Evolutionary conservation across 768 basidiomycete species (phyloP).

Genomic region (Hypholoma fasciculare): DNA sequence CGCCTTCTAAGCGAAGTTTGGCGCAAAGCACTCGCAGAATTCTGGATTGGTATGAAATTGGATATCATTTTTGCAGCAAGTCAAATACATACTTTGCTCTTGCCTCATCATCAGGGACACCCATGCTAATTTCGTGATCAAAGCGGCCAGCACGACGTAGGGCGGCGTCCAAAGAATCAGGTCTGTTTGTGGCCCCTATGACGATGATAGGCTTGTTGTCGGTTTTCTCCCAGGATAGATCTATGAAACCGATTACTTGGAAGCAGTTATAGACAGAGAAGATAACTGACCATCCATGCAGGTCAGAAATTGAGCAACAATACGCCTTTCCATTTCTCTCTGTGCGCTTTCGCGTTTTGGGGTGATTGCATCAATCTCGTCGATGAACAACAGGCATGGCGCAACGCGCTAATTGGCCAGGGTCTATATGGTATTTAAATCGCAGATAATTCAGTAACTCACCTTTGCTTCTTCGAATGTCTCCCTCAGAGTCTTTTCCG

Average conservation of each 20-base stretch:
- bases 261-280: background rate
- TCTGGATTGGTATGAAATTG: slow-evolving; percentile 39
- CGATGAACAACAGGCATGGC: slow-evolving; percentile 93
- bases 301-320: slow-evolving; percentile 95
- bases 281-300: slow-evolving; percentile 90
- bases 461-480: slow-evolving; percentile 98
- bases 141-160: slow-evolving; percentile 92
- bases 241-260: slow-evolving; percentile 36
- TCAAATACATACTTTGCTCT: slow-evolving; percentile 72
- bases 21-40: slow-evolving; percentile 85
- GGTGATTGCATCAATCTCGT: slow-evolving; percentile 97
- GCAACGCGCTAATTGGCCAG: slow-evolving; percentile 64
- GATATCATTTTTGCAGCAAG: background rate
- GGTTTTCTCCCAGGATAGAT: slow-evolving; percentile 93
- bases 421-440: background rate
- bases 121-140: slow-evolving; percentile 97
- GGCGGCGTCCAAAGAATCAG: slow-evolving; percentile 93
- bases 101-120: slow-evolving; percentile 90
- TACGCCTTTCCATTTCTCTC: slow-evolving; percentile 96
- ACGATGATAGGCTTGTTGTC: slow-evolving; percentile 92
- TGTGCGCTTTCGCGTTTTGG: slow-evolving; percentile 98
- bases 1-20: slow-evolving; percentile 81
- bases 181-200: slow-evolving; percentile 95
- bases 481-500: slow-evolving; percentile 93
- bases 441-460: slow-evolving; percentile 2